These are phyloP conservation scores for Nakaseomyces nivariensis DNA, from an alignment of 1,139 yeast genomes.

Conservation along the genomic window DNA sequence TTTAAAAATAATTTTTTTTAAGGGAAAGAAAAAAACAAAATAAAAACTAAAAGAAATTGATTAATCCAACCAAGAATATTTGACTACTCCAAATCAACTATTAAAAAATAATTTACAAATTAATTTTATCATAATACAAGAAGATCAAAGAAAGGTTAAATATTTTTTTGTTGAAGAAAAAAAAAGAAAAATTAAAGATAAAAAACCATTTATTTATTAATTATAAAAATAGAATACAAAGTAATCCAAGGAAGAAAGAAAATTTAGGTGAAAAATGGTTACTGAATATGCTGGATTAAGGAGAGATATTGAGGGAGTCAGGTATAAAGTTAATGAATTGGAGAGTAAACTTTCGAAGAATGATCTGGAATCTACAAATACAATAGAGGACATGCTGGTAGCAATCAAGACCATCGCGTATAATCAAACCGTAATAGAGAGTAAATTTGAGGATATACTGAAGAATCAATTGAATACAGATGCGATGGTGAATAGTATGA, in stretches of 20 bases:
- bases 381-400: slow-evolving; percentile 16
- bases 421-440: slow-evolving; percentile 28
- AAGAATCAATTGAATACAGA: slow-evolving; percentile 30
- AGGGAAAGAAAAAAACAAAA: too few relatives aligned
- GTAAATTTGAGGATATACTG: slow-evolving; percentile 27
- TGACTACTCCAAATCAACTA: too few relatives aligned
- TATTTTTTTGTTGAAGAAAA: too few relatives aligned
- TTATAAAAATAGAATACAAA: too few relatives aligned
- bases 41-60: too few relatives aligned
- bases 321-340: neutral
- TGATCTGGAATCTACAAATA: slow-evolving; percentile 12
- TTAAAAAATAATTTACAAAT: too few relatives aligned
- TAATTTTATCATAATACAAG: too few relatives aligned
- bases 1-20: too few relatives aligned
- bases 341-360: neutral
- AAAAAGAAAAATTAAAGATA: too few relatives aligned
- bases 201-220: too few relatives aligned
- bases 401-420: slow-evolving; percentile 25
- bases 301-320: neutral
- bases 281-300: neutral
- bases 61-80: too few relatives aligned
- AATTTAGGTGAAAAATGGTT: neutral
- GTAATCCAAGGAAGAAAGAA: neutral
- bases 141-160: too few relatives aligned
- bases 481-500: slow-evolving; percentile 24